A percentile compares a stretch with the other conserved stretches of the same genome.
Conservation (phyloP, 2,329 filamentous ascomycete species). For the Fusarium sp. region DNA sequence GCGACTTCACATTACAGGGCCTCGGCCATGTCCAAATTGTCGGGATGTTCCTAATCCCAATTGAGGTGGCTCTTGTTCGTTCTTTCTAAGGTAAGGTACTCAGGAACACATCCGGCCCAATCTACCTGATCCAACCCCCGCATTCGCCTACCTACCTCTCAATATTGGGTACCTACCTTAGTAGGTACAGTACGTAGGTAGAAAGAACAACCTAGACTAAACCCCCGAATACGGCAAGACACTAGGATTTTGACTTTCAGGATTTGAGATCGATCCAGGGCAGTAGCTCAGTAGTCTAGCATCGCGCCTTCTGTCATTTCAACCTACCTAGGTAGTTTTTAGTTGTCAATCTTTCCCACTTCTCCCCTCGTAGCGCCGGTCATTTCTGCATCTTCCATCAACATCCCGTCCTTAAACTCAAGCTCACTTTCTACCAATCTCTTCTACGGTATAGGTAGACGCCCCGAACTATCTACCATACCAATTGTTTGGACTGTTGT, state of each 20-base stretch:
- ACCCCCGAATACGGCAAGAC: slow-evolving; percentile 15
- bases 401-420: slow-evolving; percentile 17
- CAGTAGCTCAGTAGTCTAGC: slow-evolving; percentile 27
- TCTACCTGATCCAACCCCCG: neutral
- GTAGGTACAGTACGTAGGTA: neutral
- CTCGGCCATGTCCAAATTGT: slow-evolving; percentile 23
- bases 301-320: slow-evolving; percentile 42
- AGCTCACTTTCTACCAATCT: neutral
- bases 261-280: slow-evolving; percentile 28
- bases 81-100: slow-evolving; percentile 21
- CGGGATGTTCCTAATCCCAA: slow-evolving; percentile 20
- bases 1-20: slow-evolving; percentile 8
- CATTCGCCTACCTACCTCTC: neutral
- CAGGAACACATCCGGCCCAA: slow-evolving; percentile 1
- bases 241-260: slow-evolving; percentile 13
- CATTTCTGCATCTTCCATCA: slow-evolving; percentile 35
- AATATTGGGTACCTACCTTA: neutral
- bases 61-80: slow-evolving; percentile 12
- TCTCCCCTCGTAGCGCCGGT: slow-evolving; percentile 27
- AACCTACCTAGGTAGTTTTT: slow-evolving; percentile 19
- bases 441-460: neutral
- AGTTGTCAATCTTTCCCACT: slow-evolving; percentile 31
- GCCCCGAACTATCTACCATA: neutral
- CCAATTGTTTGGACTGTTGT: neutral
- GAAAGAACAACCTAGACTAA: neutral